Evolutionary conservation across 2,329 filamentous ascomycete species (phyloP).

Genomic region (Penicillium sp.): DNA sequence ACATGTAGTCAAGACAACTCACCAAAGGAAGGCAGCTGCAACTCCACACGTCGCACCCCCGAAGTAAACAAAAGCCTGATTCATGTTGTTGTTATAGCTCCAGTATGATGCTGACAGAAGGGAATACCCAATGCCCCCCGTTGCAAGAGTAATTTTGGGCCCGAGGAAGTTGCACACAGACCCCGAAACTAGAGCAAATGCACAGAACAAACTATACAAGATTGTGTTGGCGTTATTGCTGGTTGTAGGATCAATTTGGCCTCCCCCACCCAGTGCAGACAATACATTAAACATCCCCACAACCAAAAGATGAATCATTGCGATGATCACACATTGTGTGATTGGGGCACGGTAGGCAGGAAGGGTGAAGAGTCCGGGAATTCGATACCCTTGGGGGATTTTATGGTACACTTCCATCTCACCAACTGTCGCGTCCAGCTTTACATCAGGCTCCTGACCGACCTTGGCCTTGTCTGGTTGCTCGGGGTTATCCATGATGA

Average conservation of each 20-base stretch:
- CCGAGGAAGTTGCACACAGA: constrained; percentile 74
- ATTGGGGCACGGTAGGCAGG: constrained; percentile 18
- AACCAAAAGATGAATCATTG: constrained; percentile 14
- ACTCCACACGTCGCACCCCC: constrained; percentile 74
- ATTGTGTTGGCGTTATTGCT: constrained; percentile 20
- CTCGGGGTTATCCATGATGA: background rate
- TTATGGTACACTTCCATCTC: background rate
- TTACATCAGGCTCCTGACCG: too few species aligned
- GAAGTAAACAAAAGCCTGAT: constrained; percentile 69
- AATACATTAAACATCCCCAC: constrained; percentile 23
- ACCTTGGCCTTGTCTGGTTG: too few species aligned
- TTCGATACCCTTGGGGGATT: constrained; percentile 12
- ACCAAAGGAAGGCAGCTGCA: constrained; percentile 77
- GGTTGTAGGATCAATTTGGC: constrained; percentile 17
- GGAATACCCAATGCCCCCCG: constrained; percentile 76
- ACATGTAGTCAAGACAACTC: background rate
- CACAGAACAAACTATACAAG: constrained; percentile 16
- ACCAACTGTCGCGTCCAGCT: too few species aligned
- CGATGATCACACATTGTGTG: constrained; percentile 16
- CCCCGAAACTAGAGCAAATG: constrained; percentile 13
- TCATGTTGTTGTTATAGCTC: constrained; percentile 67
- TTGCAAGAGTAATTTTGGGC: constrained; percentile 65
- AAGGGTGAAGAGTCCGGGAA: constrained; percentile 8
- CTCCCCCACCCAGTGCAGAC: constrained; percentile 17
- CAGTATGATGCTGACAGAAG: constrained; percentile 73